Evolutionary conservation across 2,329 filamentous ascomycete species (phyloP).

Genomic region (Thermoascus crustaceus): DNA sequence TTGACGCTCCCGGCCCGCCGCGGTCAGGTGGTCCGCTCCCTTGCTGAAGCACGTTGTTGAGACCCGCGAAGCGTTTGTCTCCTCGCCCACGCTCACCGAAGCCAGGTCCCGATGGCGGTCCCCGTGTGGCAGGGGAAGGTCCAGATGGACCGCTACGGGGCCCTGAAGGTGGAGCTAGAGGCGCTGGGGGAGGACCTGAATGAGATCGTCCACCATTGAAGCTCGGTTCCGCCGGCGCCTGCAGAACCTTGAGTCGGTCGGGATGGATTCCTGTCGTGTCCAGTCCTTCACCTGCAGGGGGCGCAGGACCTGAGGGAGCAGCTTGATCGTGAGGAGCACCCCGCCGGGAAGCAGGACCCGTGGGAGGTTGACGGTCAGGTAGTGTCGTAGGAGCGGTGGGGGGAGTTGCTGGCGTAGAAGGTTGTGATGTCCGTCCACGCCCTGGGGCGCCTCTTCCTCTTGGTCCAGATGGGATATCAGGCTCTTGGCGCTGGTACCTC

Average conservation of each 20-base stretch:
- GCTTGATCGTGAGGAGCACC: constrained; percentile 27
- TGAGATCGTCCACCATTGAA: constrained; percentile 15
- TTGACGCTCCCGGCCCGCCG: constrained; percentile 24
- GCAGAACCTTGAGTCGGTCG: constrained; percentile 42
- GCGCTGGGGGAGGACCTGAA: constrained; percentile 17
- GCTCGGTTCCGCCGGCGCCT: constrained; percentile 16
- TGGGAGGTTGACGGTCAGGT: constrained; percentile 36
- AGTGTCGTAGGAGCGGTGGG: constrained; percentile 16
- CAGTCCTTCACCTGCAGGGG: constrained; percentile 23
- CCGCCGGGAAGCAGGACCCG: constrained; percentile 34
- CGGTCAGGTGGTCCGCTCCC: constrained; percentile 27
- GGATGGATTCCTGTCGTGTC: constrained; percentile 46
- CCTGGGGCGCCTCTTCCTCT: constrained; percentile 33
- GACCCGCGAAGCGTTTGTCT: constrained; percentile 39
- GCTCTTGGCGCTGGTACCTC: constrained; percentile 22
- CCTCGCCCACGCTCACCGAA: constrained; percentile 32
- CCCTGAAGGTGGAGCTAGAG: constrained; percentile 31
- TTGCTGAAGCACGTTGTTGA: constrained; percentile 42
- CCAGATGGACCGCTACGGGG: constrained; percentile 31
- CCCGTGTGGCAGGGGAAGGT: constrained; percentile 27
- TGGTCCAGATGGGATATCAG: constrained; percentile 49
- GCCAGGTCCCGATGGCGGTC: constrained; percentile 29
- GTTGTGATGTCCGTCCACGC: constrained; percentile 30
- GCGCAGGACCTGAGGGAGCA: constrained; percentile 18
- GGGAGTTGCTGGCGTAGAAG: constrained; percentile 12